Conservation (phyloP, 768 basidiomycete genomes). For the Lactarius trivialis region DNA sequence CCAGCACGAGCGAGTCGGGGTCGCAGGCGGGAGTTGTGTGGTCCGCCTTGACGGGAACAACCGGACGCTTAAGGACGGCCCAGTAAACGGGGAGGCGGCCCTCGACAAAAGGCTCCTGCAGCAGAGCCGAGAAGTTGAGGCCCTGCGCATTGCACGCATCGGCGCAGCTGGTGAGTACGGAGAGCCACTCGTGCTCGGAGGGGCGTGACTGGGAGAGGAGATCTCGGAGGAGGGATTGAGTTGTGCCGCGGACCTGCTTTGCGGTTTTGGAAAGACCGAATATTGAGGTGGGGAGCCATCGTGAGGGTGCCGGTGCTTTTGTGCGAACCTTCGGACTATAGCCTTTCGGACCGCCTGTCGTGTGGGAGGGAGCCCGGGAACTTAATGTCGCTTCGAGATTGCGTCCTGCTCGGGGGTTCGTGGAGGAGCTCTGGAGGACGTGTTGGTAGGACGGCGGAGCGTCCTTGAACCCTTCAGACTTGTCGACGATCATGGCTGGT, state of each 20-base stretch:
- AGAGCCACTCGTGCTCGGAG: slow-evolving; percentile 27
- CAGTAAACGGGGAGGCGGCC: slow-evolving; percentile 64
- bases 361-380: background rate
- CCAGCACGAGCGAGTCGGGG: slow-evolving; percentile 35
- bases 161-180: slow-evolving; percentile 55
- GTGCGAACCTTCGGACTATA: background rate
- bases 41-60: slow-evolving; percentile 5
- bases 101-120: slow-evolving; percentile 62
- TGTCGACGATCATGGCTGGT: slow-evolving; percentile 19
- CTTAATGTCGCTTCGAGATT: background rate
- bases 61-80: slow-evolving; percentile 57
- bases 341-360: background rate
- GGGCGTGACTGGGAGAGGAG: slow-evolving; percentile 38
- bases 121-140: slow-evolving; percentile 45
- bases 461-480: slow-evolving; percentile 11
- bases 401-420: background rate
- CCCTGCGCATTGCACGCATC: slow-evolving; percentile 48
- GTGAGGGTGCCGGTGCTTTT: slow-evolving; percentile 1
- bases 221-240: slow-evolving; percentile 21
- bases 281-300: slow-evolving; percentile 17
- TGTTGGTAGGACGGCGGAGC: slow-evolving; percentile 19
- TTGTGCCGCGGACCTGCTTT: slow-evolving; percentile 19
- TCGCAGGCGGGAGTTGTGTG: slow-evolving; percentile 5
- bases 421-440: slow-evolving; percentile 2
- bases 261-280: slow-evolving; percentile 24